Percentiles rank a stretch among this genome's conserved stretches.
phyloP scores from a whole-genome alignment of 495 filamentous ascomycete genomes.

The Acidomyces sp. region DNA sequence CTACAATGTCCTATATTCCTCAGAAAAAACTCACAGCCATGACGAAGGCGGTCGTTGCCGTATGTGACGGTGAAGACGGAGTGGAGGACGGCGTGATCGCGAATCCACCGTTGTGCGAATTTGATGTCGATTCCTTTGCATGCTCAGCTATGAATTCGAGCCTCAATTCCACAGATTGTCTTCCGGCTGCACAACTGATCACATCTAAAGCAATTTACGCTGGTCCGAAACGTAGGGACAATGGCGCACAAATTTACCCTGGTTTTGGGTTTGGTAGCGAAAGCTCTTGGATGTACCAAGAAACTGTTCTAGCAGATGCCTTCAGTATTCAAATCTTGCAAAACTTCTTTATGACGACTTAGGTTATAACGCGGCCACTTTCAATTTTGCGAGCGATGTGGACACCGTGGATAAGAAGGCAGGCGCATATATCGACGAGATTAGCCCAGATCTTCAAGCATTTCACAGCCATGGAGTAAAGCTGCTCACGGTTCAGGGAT shows the following conservation, averaged over 20 bases:
- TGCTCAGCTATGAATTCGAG: slow-evolving; percentile 18
- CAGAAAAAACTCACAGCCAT: slow-evolving; percentile 29
- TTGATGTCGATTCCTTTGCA: slow-evolving; percentile 26
- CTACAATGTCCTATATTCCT: slow-evolving; percentile 13
- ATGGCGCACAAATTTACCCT: slow-evolving; percentile 26
- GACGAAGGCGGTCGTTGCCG: slow-evolving; percentile 24
- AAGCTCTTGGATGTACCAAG: slow-evolving; percentile 25
- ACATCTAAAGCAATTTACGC: slow-evolving; percentile 25
- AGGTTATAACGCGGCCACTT: slow-evolving; percentile 39
- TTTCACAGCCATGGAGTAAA: slow-evolving; percentile 28
- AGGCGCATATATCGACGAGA: slow-evolving; percentile 30
- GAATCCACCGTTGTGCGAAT: slow-evolving; percentile 30
- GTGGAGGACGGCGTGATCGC: slow-evolving; percentile 31
- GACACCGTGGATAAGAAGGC: slow-evolving; percentile 24
- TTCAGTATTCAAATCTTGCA: slow-evolving; percentile 48
- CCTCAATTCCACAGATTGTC: slow-evolving; percentile 10
- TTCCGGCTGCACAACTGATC: slow-evolving; percentile 25
- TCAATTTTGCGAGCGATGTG: slow-evolving; percentile 32
- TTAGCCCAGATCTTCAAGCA: slow-evolving; percentile 24
- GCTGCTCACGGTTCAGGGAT: slow-evolving; percentile 32
- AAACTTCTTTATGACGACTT: slow-evolving; percentile 52
- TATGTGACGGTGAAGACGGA: slow-evolving; percentile 32
- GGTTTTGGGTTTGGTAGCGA: slow-evolving; percentile 30
- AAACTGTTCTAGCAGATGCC: slow-evolving; percentile 21
- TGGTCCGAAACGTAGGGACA: slow-evolving; percentile 18